phyloP scores from a whole-genome alignment of 225 moss, liverwort and hornwort genomes.

The Bryum argenteum region DNA sequence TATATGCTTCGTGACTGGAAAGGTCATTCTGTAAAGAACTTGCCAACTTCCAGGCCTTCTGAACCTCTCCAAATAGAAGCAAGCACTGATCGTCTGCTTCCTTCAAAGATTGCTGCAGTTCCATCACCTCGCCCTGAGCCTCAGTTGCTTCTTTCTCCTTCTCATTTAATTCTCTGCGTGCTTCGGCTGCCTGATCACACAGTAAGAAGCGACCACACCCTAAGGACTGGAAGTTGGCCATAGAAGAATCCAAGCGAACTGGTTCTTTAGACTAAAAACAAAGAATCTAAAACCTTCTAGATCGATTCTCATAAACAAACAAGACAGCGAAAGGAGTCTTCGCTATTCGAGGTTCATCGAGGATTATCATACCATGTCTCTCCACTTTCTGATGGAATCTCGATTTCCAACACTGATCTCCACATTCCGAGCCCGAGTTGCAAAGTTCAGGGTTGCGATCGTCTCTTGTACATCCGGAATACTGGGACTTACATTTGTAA shows the following conservation, averaged over 20 bases:
- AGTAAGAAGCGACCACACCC: slow-evolving; percentile 17
- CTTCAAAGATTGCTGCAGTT: slow-evolving; percentile 72
- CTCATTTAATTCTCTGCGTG: slow-evolving; percentile 60
- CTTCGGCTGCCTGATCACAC: slow-evolving; percentile 56
- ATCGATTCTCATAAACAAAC: slow-evolving; percentile 2
- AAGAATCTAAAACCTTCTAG: background rate
- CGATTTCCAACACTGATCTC: slow-evolving; percentile 55
- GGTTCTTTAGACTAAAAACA: background rate
- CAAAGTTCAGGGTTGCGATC: slow-evolving; percentile 73
- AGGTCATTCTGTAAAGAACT: slow-evolving; percentile 68
- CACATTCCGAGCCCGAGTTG: slow-evolving; percentile 72
- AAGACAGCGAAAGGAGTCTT: slow-evolving; percentile 1
- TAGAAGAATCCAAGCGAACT: background rate
- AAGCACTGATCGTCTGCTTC: slow-evolving; percentile 86
- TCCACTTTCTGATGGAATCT: slow-evolving; percentile 71
- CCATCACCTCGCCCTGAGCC: slow-evolving; percentile 77
- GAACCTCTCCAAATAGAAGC: slow-evolving; percentile 82
- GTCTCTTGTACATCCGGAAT: slow-evolving; percentile 76
- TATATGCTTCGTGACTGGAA: slow-evolving; percentile 57
- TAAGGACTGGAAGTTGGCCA: slow-evolving; percentile 4
- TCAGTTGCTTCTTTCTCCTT: slow-evolving; percentile 68
- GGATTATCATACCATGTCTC: slow-evolving; percentile 55
- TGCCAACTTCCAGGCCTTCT: slow-evolving; percentile 82
- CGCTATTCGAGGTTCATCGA: slow-evolving; percentile 11
- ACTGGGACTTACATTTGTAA: slow-evolving; percentile 80